These are phyloP conservation scores for Leccinum rimulosum DNA, from an alignment of 768 basidiomycete genomes.

Conservation along the genomic window DNA sequence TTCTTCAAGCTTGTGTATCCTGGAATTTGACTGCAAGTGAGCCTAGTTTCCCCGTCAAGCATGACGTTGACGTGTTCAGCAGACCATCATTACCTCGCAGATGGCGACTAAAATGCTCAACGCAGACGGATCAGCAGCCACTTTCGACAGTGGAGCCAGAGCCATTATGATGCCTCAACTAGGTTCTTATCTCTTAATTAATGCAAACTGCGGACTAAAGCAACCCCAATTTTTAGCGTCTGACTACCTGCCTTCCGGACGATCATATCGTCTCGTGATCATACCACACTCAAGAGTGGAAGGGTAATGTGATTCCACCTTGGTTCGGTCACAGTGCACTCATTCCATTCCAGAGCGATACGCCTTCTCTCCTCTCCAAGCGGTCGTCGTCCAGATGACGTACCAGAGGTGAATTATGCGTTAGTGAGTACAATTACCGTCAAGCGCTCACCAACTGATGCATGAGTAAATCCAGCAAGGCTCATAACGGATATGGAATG, in stretches of 20 bases:
- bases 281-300: slow-evolving; percentile 38
- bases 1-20: slow-evolving; percentile 48
- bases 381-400: slow-evolving; percentile 12
- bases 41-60: background rate
- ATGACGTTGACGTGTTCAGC: slow-evolving; percentile 7
- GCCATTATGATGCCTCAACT: slow-evolving; percentile 68
- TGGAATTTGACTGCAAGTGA: slow-evolving; percentile 48
- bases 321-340: slow-evolving; percentile 6
- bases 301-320: slow-evolving; percentile 37
- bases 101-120: slow-evolving; percentile 66
- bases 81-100: slow-evolving; percentile 65
- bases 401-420: slow-evolving; percentile 23
- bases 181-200: slow-evolving; percentile 38
- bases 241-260: slow-evolving; percentile 42
- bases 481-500: slow-evolving; percentile 27
- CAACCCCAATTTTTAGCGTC: slow-evolving; percentile 22
- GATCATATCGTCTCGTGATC: slow-evolving; percentile 44
- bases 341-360: slow-evolving; percentile 33
- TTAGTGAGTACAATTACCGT: slow-evolving; percentile 28
- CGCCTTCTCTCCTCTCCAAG: slow-evolving; percentile 41
- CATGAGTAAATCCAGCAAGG: slow-evolving; percentile 11
- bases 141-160: slow-evolving; percentile 59
- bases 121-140: slow-evolving; percentile 61
- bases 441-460: slow-evolving; percentile 7
- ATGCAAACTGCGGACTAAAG: slow-evolving; percentile 6